A percentile compares a stretch with the other conserved stretches of the same genome.
phyloP scores from a whole-genome alignment of 768 basidiomycete genomes.

The Tephrocybe sp. region DNA sequence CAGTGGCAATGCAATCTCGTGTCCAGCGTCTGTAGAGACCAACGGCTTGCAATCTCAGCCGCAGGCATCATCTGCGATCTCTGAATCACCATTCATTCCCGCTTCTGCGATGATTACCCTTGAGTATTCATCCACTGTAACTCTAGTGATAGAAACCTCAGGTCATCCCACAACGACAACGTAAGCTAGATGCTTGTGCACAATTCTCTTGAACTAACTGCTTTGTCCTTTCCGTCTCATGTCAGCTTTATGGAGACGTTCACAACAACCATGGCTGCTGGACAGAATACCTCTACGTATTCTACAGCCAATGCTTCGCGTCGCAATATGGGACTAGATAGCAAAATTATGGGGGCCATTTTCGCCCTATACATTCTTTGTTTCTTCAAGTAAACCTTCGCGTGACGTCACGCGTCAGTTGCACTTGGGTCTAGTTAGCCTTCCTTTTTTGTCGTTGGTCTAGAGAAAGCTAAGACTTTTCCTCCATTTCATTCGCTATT shows the following conservation, averaged over 20 bases:
- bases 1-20: constrained; percentile 17
- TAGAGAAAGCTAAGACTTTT: too few relatives aligned
- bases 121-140: constrained; percentile 21
- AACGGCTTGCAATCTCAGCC: constrained; percentile 27
- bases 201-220: not conserved
- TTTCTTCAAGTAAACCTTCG: not conserved
- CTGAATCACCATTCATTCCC: constrained; percentile 28
- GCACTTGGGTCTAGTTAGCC: too few relatives aligned
- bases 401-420: constrained; percentile 20
- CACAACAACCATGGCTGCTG: not conserved
- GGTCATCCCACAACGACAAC: constrained; percentile 1
- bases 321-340: not conserved
- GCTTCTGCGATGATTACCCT: not conserved
- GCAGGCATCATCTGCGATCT: constrained; percentile 31
- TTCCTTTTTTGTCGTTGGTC: too few relatives aligned
- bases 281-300: not conserved
- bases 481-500: too few relatives aligned
- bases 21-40: constrained; percentile 16
- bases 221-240: not conserved
- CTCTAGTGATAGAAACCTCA: not conserved
- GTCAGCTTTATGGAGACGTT: constrained; percentile 1
- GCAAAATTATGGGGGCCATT: not conserved
- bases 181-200: not conserved
- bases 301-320: not conserved
- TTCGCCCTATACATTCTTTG: not conserved